Base-by-base conservation (phyloP, 2,329 filamentous ascomycete genomes). In the Aspergillus neoniger region DNA sequence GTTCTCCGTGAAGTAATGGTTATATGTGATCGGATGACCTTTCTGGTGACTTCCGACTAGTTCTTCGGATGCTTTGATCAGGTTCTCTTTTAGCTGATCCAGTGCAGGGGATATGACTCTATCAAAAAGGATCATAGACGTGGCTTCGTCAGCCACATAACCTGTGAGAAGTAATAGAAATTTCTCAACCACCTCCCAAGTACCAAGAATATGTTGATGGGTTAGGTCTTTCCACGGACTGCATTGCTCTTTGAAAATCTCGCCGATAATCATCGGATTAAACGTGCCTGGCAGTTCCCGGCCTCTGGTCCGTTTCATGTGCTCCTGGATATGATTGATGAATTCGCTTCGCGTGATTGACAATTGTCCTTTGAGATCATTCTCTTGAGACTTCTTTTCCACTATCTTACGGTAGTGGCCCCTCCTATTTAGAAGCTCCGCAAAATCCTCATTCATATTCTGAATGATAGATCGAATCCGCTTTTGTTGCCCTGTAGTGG, bases 211-310 rank as follows among this genome's bases (percentile, higher is more conserved):
- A 36, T 36, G 32, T 5, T 2, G 12, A 5, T 14, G 12, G 2
- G 32, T 36, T 36, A 57, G 2, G 72, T 76, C 3, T 83, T 77
- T 0, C 88, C 86, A 90, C 0, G 81, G 82, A 6, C 65, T 57
- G 0, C 81, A 86, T 59, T 90, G 86, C 49, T 87, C 81, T 19
- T 75, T 74, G 67, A 90, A 90, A 0, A 91, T 70, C 21, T 88
- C 82, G 0, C 77, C 75, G 0, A 90, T 79, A 9, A 89, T 74
- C 56, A 85, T 69, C 0, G 86, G 82, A 61, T 87, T 87, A 70
- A 86, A 88, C 0, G 78, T 85, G 0, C 87, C 85, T 0, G 85
- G 84, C 0, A 90, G 72, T 67, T 90, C 88, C 5, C 81, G 74
- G 0, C 81, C 83, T 25, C 85, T 77, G 5, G 72, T 80, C 39